Base-by-base conservation (phyloP, 805 yeast genomes). In the Grigorovia humatica region DNA sequence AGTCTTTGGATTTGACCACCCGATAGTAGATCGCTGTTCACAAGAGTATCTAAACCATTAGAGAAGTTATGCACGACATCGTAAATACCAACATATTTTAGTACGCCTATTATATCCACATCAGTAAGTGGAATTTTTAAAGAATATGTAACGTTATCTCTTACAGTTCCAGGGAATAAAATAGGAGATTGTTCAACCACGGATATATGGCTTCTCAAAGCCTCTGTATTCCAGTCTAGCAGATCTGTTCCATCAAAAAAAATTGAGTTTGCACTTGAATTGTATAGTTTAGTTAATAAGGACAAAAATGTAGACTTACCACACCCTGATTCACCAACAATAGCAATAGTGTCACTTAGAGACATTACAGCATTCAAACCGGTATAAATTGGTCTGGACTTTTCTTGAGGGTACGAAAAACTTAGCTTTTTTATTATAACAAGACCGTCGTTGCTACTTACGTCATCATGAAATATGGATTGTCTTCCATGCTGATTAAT, bases 1-100 rank as follows among this genome's bases (percentile, higher is more conserved):
- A 93, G 64, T 51, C 97, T 70, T 64, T 93, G 98, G 9, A 84
- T 74, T 65, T 93, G 98, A 2, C 99, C 99, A 29, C 96, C 95
- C 1, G 97, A 89, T 1, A 91, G 66, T 44, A 79, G 57, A 0
- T 68, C 60, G 0, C 69, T 64, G 2, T 82, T 84, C 23, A 91
- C 69, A 13, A 67, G 60, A 0, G 96, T 78, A 43, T 80, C 72
- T 19, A 88, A 61, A 0, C 85, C 84, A 1, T 76, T 70, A 0
- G 85, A 81, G 11, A 87, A 70, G 0, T 74, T 61, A 1, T 65
- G 49, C 6, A 87, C 76, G 57, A 84, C 82, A 0, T 78, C 78
- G 20, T 71, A 65, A 44, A 88, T 69, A 17, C 79, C 77, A 38
- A 77, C 81, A 43, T 66, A 56, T 54, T 67, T 66, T 54, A 81